Conservation (phyloP, 495 filamentous ascomycete species). For the Pseudotulostoma volvatum region DNA sequence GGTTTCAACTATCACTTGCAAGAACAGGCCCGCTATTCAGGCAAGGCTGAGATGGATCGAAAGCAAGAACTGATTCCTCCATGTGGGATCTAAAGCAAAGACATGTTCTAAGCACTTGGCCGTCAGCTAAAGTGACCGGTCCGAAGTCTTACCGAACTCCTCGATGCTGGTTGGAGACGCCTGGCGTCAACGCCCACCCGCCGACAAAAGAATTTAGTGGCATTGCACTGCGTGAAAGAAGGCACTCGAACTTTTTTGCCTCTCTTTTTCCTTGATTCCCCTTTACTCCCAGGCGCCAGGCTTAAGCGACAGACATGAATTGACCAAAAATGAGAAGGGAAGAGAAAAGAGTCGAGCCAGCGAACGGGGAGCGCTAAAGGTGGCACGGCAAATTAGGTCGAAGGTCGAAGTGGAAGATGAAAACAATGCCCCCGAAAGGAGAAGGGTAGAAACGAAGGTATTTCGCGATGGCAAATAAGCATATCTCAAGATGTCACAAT, state of each 20-base stretch:
- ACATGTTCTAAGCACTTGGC: too few relatives aligned
- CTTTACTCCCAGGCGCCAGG: conserved; percentile 24
- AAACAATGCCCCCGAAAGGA: conserved; percentile 9
- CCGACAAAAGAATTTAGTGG: neutral
- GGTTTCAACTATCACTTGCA: too few relatives aligned
- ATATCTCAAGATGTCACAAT: conserved; percentile 5
- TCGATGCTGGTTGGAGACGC: too few relatives aligned
- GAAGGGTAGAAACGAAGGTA: conserved; percentile 30
- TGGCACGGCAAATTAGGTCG: conserved; percentile 23
- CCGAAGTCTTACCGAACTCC: too few relatives aligned
- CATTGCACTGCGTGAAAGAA: conserved; percentile 5
- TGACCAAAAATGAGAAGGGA: conserved; percentile 2
- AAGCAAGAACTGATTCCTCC: too few relatives aligned
- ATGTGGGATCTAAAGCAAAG: too few relatives aligned
- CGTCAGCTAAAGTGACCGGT: too few relatives aligned
- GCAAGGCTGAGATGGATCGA: too few relatives aligned
- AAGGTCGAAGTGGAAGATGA: neutral
- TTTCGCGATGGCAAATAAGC: conserved; percentile 12
- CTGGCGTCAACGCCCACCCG: too few relatives aligned
- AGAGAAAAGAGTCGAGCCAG: conserved; percentile 12
- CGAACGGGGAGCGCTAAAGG: conserved; percentile 13
- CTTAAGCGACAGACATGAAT: conserved; percentile 34
- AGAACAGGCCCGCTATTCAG: too few relatives aligned
- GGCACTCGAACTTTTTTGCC: conserved; percentile 18
- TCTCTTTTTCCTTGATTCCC: conserved; percentile 7